Percentiles rank a stretch among this genome's conserved stretches.
These are phyloP conservation scores for Arabidopsis hybrid DNA, from an alignment of 441 rosid species.

Conservation along the genomic window DNA sequence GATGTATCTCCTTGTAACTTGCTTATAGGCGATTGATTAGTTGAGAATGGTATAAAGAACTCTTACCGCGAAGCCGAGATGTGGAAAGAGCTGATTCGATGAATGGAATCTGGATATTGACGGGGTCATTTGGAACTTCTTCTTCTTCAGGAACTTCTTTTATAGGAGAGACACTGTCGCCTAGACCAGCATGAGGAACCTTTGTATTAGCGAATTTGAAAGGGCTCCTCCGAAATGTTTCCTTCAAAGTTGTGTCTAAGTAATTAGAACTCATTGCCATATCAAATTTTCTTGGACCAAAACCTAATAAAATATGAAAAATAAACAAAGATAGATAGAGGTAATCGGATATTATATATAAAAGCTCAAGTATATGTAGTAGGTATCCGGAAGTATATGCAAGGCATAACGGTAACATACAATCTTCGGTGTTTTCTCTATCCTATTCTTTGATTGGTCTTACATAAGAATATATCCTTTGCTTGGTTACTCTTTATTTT, in stretches of 20 bases:
- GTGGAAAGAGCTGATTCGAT: conserved; percentile 31
- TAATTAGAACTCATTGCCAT: conserved; percentile 38
- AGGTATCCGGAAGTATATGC: conserved; percentile 17
- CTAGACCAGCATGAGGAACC: conserved; percentile 41
- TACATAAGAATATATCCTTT: conserved; percentile 34
- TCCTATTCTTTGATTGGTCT: conserved; percentile 9
- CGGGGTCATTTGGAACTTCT: conserved; percentile 21
- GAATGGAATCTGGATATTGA: conserved; percentile 32
- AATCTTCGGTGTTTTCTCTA: conserved; percentile 1
- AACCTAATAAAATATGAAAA: background rate
- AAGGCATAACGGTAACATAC: conserved; percentile 35
- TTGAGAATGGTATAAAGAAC: conserved; percentile 16
- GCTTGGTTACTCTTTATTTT: conserved; percentile 34
- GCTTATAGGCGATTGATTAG: conserved; percentile 2
- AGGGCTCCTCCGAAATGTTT: conserved; percentile 42
- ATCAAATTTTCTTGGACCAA: background rate
- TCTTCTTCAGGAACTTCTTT: conserved; percentile 41
- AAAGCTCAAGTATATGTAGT: background rate
- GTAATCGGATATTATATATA: background rate
- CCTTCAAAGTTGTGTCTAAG: conserved; percentile 29
- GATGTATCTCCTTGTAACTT: background rate
- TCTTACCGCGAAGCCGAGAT: conserved; percentile 41
- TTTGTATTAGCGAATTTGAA: conserved; percentile 43
- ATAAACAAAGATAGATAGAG: background rate
- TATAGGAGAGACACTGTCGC: conserved; percentile 31